These are phyloP conservation scores for Pleurotus cornucopiae DNA, from an alignment of 768 basidiomycete genomes.

Conservation along the genomic window DNA sequence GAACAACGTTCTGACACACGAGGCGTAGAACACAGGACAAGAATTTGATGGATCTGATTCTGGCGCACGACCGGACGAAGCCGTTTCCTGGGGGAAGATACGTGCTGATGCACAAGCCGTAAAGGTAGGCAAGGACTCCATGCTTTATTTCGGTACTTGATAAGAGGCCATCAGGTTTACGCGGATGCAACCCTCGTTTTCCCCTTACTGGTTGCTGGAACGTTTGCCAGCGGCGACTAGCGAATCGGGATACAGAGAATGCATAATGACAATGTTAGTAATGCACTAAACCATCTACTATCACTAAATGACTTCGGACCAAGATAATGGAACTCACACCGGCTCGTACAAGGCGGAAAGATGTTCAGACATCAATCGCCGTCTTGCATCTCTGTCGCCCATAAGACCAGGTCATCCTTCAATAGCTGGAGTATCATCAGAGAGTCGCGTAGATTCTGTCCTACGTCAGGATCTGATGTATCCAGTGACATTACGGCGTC, in stretches of 20 bases:
- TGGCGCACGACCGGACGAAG: slow-evolving; percentile 95
- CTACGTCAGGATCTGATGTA: slow-evolving; percentile 28
- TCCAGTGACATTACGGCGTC: slow-evolving; percentile 74
- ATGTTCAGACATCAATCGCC: slow-evolving; percentile 18
- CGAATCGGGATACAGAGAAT: slow-evolving; percentile 6
- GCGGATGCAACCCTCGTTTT: slow-evolving; percentile 98
- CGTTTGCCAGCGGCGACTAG: slow-evolving; percentile 61
- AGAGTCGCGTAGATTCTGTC: slow-evolving; percentile 59
- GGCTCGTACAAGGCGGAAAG: background rate
- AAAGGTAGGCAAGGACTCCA: slow-evolving; percentile 47
- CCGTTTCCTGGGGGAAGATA: slow-evolving; percentile 98
- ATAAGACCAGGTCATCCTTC: slow-evolving; percentile 81
- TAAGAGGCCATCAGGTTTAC: slow-evolving; percentile 49
- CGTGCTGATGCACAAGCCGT: slow-evolving; percentile 78
- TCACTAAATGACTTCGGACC: background rate
- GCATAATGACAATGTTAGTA: background rate
- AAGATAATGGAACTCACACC: background rate
- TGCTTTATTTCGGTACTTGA: background rate
- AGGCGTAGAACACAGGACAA: slow-evolving; percentile 87
- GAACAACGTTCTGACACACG: no score
- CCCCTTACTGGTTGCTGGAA: slow-evolving; percentile 91
- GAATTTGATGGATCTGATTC: slow-evolving; percentile 99
- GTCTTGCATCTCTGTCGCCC: slow-evolving; percentile 72
- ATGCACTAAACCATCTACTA: background rate
- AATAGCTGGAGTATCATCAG: slow-evolving; percentile 81